A percentile compares a stretch with the other conserved stretches of the same genome.
These are phyloP conservation scores for Arachnopeziza araneosa DNA, from an alignment of 2,329 filamentous ascomycete genomes.

Conservation along the genomic window DNA sequence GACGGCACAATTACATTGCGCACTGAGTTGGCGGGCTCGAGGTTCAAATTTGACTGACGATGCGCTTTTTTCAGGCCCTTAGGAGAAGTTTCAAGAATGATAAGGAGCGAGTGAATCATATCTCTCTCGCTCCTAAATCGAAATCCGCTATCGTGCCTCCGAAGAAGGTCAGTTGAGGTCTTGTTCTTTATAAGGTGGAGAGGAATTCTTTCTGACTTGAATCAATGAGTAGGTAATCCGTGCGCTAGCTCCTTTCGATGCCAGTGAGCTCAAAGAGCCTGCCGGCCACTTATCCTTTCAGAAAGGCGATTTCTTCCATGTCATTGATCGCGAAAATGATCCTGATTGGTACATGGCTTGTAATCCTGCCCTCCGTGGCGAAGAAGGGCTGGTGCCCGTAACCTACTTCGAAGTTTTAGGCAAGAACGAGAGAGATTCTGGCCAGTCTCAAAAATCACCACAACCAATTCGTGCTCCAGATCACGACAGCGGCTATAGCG, in stretches of 20 bases:
- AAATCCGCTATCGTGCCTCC: conserved; percentile 65
- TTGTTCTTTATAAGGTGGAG: neutral
- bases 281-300: conserved; percentile 82
- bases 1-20: neutral
- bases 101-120: conserved; percentile 58
- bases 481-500: conserved; percentile 89
- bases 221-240: conserved; percentile 71
- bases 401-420: conserved; percentile 89
- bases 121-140: conserved; percentile 64
- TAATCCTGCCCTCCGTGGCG: conserved; percentile 83
- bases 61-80: conserved; percentile 43
- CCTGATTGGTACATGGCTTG: conserved; percentile 97
- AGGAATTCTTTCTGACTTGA: conserved; percentile 5
- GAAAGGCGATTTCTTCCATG: conserved; percentile 96
- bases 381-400: conserved; percentile 87
- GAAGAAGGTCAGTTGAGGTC: conserved; percentile 54
- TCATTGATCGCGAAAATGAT: conserved; percentile 93
- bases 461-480: conserved; percentile 56
- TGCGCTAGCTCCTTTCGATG: conserved; percentile 88
- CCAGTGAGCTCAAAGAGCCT: conserved; percentile 56
- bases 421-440: conserved; percentile 87
- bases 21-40: neutral
- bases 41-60: conserved; percentile 16
- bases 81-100: conserved; percentile 67
- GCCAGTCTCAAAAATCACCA: conserved; percentile 54